Percentiles rank a stretch among this genome's conserved stretches.
Conservation (phyloP, 140 eudicot species). For the Oenanthe javanica region DNA sequence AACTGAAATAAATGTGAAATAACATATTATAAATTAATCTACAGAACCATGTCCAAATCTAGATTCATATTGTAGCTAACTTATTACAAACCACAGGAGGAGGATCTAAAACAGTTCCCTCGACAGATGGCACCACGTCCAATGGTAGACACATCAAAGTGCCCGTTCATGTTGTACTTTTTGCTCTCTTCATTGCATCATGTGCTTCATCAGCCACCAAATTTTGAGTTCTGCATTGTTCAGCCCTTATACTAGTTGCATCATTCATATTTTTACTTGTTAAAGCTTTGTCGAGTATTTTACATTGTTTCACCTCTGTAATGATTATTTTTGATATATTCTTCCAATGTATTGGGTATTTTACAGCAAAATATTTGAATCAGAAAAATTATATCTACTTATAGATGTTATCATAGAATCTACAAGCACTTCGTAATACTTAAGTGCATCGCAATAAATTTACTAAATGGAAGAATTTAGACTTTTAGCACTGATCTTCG, state of each 20-base stretch:
- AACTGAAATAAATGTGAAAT: not conserved
- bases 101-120: constrained; percentile 61
- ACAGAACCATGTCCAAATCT: not conserved
- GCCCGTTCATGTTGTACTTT: constrained; percentile 19
- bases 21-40: not conserved
- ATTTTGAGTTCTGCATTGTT: constrained; percentile 6
- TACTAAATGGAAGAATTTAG: not conserved
- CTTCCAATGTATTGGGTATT: not conserved
- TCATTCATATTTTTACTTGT: constrained; percentile 6
- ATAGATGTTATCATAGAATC: not conserved
- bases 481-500: not conserved
- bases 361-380: not conserved
- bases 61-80: not conserved
- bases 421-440: not conserved
- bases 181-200: constrained; percentile 26
- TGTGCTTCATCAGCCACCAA: constrained; percentile 30
- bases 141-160: constrained; percentile 29
- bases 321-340: not conserved
- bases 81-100: constrained; percentile 23
- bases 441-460: not conserved
- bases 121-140: constrained; percentile 32
- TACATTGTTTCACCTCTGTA: constrained; percentile 2
- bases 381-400: not conserved
- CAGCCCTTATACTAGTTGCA: not conserved
- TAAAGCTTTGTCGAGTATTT: not conserved